Conservation (phyloP, 2,329 filamentous ascomycete genomes). For the Plectosphaerella sp. region DNA sequence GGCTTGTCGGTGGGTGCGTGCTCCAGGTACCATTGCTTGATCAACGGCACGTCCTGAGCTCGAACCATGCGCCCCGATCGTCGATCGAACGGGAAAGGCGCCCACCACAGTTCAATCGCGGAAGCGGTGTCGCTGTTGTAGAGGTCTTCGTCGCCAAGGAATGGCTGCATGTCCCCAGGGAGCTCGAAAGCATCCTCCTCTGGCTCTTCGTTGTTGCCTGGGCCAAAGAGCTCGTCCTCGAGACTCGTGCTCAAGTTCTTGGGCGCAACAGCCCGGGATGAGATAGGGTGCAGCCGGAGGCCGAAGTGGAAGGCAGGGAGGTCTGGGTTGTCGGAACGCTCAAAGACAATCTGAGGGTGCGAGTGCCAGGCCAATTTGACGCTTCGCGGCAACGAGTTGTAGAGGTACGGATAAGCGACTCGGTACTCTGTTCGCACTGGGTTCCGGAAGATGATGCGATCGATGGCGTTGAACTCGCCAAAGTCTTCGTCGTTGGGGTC, state of each 20-base stretch:
- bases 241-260: slow-evolving; percentile 91
- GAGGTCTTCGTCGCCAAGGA: slow-evolving; percentile 83
- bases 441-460: slow-evolving; percentile 96
- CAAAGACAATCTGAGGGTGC: slow-evolving; percentile 87
- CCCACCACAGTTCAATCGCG: slow-evolving; percentile 96
- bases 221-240: slow-evolving; percentile 89
- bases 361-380: slow-evolving; percentile 94
- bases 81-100: slow-evolving; percentile 91
- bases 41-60: slow-evolving; percentile 91
- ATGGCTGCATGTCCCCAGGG: slow-evolving; percentile 76
- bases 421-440: slow-evolving; percentile 94
- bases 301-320: slow-evolving; percentile 97
- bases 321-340: slow-evolving; percentile 79
- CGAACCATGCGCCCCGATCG: slow-evolving; percentile 94
- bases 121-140: slow-evolving; percentile 86
- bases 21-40: slow-evolving; percentile 98
- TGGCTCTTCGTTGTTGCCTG: slow-evolving; percentile 65
- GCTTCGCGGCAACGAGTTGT: slow-evolving; percentile 93
- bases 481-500: slow-evolving; percentile 99
- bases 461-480: slow-evolving; percentile 98
- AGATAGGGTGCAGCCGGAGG: slow-evolving; percentile 96
- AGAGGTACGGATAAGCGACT: slow-evolving; percentile 90
- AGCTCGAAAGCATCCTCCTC: slow-evolving; percentile 85
- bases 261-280: slow-evolving; percentile 85
- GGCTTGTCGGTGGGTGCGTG: slow-evolving; percentile 82